phyloP scores from a whole-genome alignment of 2,329 filamentous ascomycete species.

The Cucurbitaria berberidis region DNA sequence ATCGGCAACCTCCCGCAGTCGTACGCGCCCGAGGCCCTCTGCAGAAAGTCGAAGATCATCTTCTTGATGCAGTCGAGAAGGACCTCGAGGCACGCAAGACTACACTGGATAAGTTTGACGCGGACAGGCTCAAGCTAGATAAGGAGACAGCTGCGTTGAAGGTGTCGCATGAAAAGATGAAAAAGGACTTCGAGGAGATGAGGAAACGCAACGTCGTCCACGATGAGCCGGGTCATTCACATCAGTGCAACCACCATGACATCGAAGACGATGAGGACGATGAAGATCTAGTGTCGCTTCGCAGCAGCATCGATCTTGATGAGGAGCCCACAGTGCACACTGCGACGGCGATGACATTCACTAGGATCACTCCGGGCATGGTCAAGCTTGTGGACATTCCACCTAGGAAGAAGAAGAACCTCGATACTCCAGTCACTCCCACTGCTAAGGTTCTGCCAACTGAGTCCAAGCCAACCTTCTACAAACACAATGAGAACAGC shows the following conservation, averaged over 20 bases:
- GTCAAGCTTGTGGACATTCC: conserved; percentile 31
- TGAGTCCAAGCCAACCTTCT: neutral
- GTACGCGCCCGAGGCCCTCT: conserved; percentile 24
- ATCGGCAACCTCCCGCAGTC: neutral
- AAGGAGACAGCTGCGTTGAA: conserved; percentile 3
- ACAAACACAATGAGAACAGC: conserved; percentile 4
- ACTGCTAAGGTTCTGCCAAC: neutral
- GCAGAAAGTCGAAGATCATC: conserved; percentile 27
- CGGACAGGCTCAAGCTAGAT: conserved; percentile 16
- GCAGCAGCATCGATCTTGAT: conserved; percentile 25
- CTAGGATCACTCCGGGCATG: conserved; percentile 18
- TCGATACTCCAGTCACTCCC: neutral
- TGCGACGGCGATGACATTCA: conserved; percentile 18
- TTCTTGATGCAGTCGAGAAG: conserved; percentile 26
- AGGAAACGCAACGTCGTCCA: neutral
- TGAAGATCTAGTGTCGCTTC: conserved; percentile 15
- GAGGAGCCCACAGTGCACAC: conserved; percentile 26
- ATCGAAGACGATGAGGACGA: conserved; percentile 11
- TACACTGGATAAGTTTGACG: conserved; percentile 6
- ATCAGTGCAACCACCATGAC: neutral
- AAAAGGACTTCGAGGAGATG: conserved; percentile 6
- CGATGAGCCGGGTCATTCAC: neutral
- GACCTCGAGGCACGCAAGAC: conserved; percentile 5
- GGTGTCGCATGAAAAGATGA: conserved; percentile 18
- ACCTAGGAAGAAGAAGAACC: conserved; percentile 16